Conservation (phyloP, 495 filamentous ascomycete genomes). For the Podospora appendiculata region DNA sequence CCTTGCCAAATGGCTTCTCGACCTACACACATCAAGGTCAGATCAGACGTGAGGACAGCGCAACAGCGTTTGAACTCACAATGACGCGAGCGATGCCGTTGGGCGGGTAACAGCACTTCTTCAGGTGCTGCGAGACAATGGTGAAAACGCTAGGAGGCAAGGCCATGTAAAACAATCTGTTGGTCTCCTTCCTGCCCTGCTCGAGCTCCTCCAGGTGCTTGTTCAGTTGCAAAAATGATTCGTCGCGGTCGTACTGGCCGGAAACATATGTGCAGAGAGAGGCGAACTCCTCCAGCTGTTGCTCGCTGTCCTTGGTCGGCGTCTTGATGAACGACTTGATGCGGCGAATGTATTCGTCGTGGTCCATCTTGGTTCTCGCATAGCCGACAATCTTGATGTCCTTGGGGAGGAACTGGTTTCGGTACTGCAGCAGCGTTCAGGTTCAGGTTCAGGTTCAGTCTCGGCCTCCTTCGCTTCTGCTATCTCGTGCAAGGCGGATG, state of each 20-base stretch:
- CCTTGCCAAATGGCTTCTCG: constrained; percentile 99
- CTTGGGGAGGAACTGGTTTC: constrained; percentile 97
- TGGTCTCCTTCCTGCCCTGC: constrained; percentile 69
- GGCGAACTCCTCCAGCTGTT: constrained; percentile 87
- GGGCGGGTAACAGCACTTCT: constrained; percentile 90
- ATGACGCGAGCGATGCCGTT: constrained; percentile 89
- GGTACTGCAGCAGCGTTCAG: constrained; percentile 55
- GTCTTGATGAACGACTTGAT: constrained; percentile 99
- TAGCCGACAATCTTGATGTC: constrained; percentile 97
- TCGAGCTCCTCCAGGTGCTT: constrained; percentile 88
- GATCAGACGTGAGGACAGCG: not conserved
- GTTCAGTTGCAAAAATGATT: constrained; percentile 81
- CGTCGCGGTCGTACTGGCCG: constrained; percentile 95
- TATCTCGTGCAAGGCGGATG: not conserved
- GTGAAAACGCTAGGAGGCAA: constrained; percentile 97
- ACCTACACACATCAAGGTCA: constrained; percentile 48
- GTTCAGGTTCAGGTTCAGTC: too few relatives aligned
- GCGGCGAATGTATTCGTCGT: constrained; percentile 83
- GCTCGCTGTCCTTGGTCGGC: constrained; percentile 93
- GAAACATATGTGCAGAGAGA: constrained; percentile 84
- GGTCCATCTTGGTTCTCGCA: constrained; percentile 99
- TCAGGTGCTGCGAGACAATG: constrained; percentile 92
- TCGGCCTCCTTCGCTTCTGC: not conserved
- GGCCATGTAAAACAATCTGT: constrained; percentile 99
- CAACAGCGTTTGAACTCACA: constrained; percentile 42